Conservation (phyloP, 148 eudicot genomes). For the Rhododendron williamsianum region DNA sequence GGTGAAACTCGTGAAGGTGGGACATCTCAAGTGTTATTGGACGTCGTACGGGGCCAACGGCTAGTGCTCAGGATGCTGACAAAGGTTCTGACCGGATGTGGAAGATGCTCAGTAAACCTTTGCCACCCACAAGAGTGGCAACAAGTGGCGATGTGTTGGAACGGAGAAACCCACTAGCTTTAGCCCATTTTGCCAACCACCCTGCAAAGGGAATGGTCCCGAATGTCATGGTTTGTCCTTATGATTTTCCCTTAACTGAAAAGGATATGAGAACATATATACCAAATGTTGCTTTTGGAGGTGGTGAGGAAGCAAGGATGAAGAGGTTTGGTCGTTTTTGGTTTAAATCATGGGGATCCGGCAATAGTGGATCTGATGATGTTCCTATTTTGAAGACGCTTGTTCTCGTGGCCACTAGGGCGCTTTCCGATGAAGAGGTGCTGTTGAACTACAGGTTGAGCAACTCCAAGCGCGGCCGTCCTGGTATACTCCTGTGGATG, state of each 20-base stretch:
- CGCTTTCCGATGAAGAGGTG: conserved; percentile 64
- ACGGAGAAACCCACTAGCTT: conserved; percentile 78
- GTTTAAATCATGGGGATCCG: conserved; percentile 69
- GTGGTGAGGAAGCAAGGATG: conserved; percentile 58
- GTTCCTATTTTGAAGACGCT: conserved; percentile 58
- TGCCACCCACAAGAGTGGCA: conserved; percentile 31
- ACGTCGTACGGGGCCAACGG: conserved; percentile 16
- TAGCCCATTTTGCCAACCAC: conserved; percentile 86
- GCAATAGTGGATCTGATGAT: conserved; percentile 26
- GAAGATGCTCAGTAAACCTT: conserved; percentile 85
- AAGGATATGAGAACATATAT: conserved; percentile 69
- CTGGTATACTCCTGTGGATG: conserved; percentile 86
- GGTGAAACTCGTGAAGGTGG: conserved; percentile 71
- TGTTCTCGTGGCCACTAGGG: conserved; percentile 76
- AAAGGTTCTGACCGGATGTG: conserved; percentile 72
- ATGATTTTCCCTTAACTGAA: conserved; percentile 73
- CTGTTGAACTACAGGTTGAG: conserved; percentile 83
- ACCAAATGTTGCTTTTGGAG: conserved; percentile 68
- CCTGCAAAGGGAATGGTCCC: conserved; percentile 62
- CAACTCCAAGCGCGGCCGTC: conserved; percentile 69
- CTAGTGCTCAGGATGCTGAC: conserved; percentile 18
- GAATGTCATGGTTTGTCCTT: conserved; percentile 89
- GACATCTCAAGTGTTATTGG: conserved; percentile 34
- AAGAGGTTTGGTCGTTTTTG: conserved; percentile 78
- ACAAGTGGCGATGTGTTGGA: conserved; percentile 55